Base-by-base conservation (phyloP, 2,329 filamentous ascomycete genomes). In the Sporothrix dimorphospora region DNA sequence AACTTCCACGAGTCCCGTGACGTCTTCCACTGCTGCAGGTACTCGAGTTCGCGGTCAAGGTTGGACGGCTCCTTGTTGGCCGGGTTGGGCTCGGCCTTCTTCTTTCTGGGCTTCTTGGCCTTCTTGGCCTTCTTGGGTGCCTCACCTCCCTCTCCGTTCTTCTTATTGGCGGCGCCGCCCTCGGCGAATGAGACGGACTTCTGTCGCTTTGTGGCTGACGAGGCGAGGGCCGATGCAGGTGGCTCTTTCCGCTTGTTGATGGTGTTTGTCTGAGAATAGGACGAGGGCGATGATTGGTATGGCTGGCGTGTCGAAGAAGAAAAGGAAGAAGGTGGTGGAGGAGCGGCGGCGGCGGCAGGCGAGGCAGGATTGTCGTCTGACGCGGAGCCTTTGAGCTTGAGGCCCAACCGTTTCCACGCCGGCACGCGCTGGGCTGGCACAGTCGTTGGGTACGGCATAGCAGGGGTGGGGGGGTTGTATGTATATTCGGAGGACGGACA, bases 1-100 rank as follows among this genome's bases (percentile, higher is more conserved):
- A 98, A 98, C 81, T 97, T 98, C 95, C 95, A 98, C 76, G 85
- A 85, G 11, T 86, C 84, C 72, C 90, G 90, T 73, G 90, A 87
- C 71, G 86, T 87, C 81, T 92, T 86, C 86, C 94, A 97, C 79
- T 91, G 89, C 63, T 86, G 86, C 59, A 98, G 87, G 79, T 98
- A 98, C 70, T 88, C 85, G 19, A 97, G 85, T 72, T 94, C 91
- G 16, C 90, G 87, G 63, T 88, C 85, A 71, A 90, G 80, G 81
- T 80, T 81, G 79, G 75, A 78, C 72, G 79, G 81, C 68, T 77
- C 73, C 72, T 89, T 79, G 81, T 80, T 81, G 79, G 73, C 77
- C 11, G 63, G 21, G 49, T 30, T 53, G 57, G 49, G 49, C 61
- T 49, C 49, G 71, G 71, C 68, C 72, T 78, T 76, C 49, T 76